Evolutionary conservation across 1,284 basidiomycete genomes (phyloP), one percentile per base, ranked within the genome.

Genomic region (Trametes sp.): DNA sequence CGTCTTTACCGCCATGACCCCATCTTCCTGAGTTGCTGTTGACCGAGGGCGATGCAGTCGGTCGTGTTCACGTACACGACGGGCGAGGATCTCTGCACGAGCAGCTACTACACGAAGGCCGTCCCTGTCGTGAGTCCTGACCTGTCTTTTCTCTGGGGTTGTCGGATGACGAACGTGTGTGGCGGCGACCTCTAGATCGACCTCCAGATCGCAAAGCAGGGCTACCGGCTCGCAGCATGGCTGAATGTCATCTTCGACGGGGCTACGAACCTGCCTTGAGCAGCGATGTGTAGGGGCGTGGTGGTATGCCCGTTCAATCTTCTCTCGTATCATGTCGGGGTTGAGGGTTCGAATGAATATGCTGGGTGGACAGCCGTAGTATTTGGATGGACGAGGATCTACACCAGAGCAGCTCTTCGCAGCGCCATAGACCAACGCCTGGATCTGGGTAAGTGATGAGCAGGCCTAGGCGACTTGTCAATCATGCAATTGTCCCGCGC

Each of bases 141-240:
- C 24, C 11, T 26, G 35, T 14, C 7, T 21, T 16, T 19, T 19
- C 13, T 6, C 24, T 28, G 11, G 23, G 21, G 4, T 23, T 8
- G 11, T 2, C 10, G n/a, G 23, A 26, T 16, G 8, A 46, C 23
- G 41, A 35, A 1, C 6, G 9, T 50, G 10, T 4, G 10, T 53
- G 11, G 26, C 23, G 14, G 16, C 19, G 10, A 11, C 4, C 13
- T 45, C 29, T 65, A 83, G 81, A 84, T 86, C 61, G 82, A 86
- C 65, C 66, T 77, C 26, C 84, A 86, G 69, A 77, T 86, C 36
- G 84, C 85, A 9, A 86, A 85, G 71, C 81, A 82, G 69, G 84
- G 84, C 1, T 85, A 80, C 70, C 78, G 84, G 19, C 76, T 86
- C 44, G 84, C 83, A 2, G 82, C 82, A 3, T 86, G 84, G 84